Conservation (phyloP, 768 basidiomycete genomes). For the Pulveroboletus sp. region DNA sequence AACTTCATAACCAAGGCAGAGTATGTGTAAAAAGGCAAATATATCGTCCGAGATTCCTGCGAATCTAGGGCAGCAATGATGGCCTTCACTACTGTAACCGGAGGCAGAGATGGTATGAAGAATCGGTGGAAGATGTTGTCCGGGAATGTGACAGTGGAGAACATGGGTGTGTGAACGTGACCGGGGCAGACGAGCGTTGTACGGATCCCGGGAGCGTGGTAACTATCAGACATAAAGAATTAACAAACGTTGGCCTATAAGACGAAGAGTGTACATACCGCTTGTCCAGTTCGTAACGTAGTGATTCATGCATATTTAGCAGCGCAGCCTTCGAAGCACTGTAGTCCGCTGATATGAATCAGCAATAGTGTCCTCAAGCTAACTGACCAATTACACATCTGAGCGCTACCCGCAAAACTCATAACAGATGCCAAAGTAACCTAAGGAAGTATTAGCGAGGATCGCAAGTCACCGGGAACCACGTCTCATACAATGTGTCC, state of each 20-base stretch:
- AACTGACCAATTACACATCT: slow-evolving; percentile 73
- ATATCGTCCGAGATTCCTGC: slow-evolving; percentile 67
- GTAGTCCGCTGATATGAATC: slow-evolving; percentile 68
- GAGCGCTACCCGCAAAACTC: slow-evolving; percentile 66
- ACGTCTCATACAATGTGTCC: slow-evolving; percentile 78
- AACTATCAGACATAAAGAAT: slow-evolving; percentile 36
- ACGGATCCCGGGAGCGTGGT: slow-evolving; percentile 71
- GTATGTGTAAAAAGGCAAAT: slow-evolving; percentile 70
- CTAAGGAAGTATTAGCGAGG: slow-evolving; percentile 36
- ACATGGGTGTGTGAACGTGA: slow-evolving; percentile 75
- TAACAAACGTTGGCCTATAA: background rate
- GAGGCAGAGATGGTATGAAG: slow-evolving; percentile 69
- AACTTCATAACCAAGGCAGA: slow-evolving; percentile 51
- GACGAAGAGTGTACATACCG: slow-evolving; percentile 39
- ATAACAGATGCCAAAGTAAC: slow-evolving; percentile 75
- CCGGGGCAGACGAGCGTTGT: slow-evolving; percentile 85
- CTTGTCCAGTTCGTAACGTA: slow-evolving; percentile 85
- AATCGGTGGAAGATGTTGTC: slow-evolving; percentile 55
- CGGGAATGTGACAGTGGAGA: slow-evolving; percentile 56
- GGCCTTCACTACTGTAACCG: slow-evolving; percentile 72
- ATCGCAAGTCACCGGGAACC: background rate
- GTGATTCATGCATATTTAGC: slow-evolving; percentile 72
- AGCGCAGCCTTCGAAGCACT: slow-evolving; percentile 91
- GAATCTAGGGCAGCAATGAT: slow-evolving; percentile 81
- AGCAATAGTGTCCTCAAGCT: slow-evolving; percentile 1